Conservation (phyloP, 1,284 basidiomycete genomes). For the Rhodotorula sp. region DNA sequence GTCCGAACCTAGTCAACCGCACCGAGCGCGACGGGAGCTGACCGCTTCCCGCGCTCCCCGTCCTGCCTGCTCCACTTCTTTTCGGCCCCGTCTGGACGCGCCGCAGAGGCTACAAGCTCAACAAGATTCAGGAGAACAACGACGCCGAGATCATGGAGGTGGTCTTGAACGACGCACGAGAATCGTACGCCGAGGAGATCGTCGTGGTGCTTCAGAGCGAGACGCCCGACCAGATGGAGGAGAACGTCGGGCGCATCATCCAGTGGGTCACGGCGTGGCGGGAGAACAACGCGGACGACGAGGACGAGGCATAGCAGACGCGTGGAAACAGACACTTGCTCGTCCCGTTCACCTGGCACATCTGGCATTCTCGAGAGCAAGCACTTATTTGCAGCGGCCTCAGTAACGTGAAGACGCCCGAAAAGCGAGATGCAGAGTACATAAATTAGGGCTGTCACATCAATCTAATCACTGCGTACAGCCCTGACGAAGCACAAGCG, state of each 20-base stretch:
- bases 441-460: conserved; percentile 2
- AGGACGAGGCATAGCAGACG: conserved; percentile 4
- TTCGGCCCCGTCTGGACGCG: neutral
- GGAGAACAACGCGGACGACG: conserved; percentile 11
- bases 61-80: neutral
- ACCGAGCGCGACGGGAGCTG: neutral
- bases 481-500: too few species aligned
- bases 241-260: conserved; percentile 79
- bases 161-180: conserved; percentile 81
- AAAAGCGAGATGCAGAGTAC: too few species aligned
- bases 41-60: neutral
- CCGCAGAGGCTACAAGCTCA: conserved; percentile 77
- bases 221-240: conserved; percentile 75
- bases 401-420: too few species aligned
- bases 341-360: neutral
- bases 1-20: too few species aligned
- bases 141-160: conserved; percentile 98
- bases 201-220: conserved; percentile 85
- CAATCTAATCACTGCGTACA: neutral
- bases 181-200: conserved; percentile 80
- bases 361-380: too few species aligned
- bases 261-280: conserved; percentile 61
- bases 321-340: neutral
- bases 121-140: conserved; percentile 98
- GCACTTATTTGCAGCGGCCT: too few species aligned